A percentile compares a stretch with the other conserved stretches of the same genome.
These are phyloP conservation scores for Trichoderma citrinoviride DNA, from an alignment of 2,329 filamentous ascomycete genomes.

Conservation along the genomic window DNA sequence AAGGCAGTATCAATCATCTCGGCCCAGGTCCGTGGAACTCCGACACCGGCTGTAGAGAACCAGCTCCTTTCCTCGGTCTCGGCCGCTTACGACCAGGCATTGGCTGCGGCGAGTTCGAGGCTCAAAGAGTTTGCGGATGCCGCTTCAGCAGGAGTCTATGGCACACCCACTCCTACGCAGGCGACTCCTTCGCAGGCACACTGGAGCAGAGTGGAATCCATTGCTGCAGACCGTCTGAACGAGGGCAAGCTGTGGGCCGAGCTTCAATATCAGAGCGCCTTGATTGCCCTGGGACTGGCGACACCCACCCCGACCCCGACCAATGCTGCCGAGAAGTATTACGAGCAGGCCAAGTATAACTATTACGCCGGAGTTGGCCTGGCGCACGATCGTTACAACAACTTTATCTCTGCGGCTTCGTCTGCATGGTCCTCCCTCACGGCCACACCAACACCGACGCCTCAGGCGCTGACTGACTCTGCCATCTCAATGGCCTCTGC, in stretches of 20 bases:
- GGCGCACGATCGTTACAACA: slow-evolving; percentile 75
- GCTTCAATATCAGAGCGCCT: slow-evolving; percentile 67
- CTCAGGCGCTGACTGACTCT: slow-evolving; percentile 50
- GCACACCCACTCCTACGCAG: slow-evolving; percentile 45
- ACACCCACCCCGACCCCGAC: slow-evolving; percentile 46
- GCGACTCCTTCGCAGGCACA: slow-evolving; percentile 37
- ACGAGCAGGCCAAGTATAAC: slow-evolving; percentile 59
- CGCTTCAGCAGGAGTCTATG: slow-evolving; percentile 50
- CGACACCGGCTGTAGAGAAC: slow-evolving; percentile 63
- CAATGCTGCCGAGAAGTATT: slow-evolving; percentile 55
- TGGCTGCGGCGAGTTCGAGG: slow-evolving; percentile 59
- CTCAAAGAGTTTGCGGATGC: slow-evolving; percentile 55
- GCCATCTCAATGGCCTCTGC: slow-evolving; percentile 51
- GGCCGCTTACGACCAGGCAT: slow-evolving; percentile 63
- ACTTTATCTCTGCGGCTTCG: slow-evolving; percentile 70
- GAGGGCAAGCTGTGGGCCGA: slow-evolving; percentile 71
- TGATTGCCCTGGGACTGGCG: slow-evolving; percentile 61
- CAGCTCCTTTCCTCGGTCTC: slow-evolving; percentile 68
- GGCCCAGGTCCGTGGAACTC: slow-evolving; percentile 64
- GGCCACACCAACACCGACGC: slow-evolving; percentile 61
- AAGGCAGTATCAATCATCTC: slow-evolving; percentile 67
- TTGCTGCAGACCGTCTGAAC: slow-evolving; percentile 67
- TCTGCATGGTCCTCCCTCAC: slow-evolving; percentile 61
- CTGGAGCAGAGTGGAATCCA: slow-evolving; percentile 55
- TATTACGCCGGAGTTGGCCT: slow-evolving; percentile 78